Evolutionary conservation across 2,329 filamentous ascomycete genomes (phyloP), one percentile per base, ranked within the genome.

Genomic region (Periglandula ipomoeae): DNA sequence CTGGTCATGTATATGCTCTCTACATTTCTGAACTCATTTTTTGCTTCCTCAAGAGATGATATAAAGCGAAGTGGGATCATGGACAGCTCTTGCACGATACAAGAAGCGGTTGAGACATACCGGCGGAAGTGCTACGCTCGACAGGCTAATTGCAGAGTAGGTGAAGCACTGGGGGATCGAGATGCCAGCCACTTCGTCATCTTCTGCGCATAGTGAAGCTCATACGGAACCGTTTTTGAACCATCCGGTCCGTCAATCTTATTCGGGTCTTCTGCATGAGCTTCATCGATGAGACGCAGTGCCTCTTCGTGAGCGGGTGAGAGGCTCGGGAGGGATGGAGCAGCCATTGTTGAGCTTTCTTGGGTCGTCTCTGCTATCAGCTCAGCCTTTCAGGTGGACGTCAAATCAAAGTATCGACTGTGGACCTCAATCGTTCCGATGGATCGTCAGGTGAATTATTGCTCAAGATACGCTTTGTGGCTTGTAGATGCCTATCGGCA

Each of bases 41-140:
- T n/a, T n/a, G n/a, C n/a, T n/a, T n/a, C n/a, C n/a, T n/a, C n/a
- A n/a, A n/a, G n/a, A n/a, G n/a, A n/a, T n/a, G n/a, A n/a, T n/a
- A n/a, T n/a, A n/a, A n/a, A n/a, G n/a, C n/a, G n/a, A n/a, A n/a
- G n/a, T n/a, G n/a, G n/a, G n/a, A n/a, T n/a, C n/a, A n/a, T n/a
- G n/a, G n/a, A n/a, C n/a, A n/a, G n/a, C n/a, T n/a, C n/a, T n/a
- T n/a, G n/a, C n/a, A n/a, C n/a, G n/a, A n/a, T n/a, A n/a, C n/a
- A n/a, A n/a, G n/a, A n/a, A n/a, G n/a, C n/a, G n/a, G n/a, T n/a
- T n/a, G n/a, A 23, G 11, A 43, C 45, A 20, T 55, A 76, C 67
- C 87, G 82, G 47, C 83, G 79, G 59, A 94, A 87, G 65, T 95
- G 89, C 65, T 94, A 89, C 10, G 87, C 88, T 55, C 87, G 82